Base-by-base conservation (phyloP, 106 monocot species). In the Narthecium ossifragum region DNA sequence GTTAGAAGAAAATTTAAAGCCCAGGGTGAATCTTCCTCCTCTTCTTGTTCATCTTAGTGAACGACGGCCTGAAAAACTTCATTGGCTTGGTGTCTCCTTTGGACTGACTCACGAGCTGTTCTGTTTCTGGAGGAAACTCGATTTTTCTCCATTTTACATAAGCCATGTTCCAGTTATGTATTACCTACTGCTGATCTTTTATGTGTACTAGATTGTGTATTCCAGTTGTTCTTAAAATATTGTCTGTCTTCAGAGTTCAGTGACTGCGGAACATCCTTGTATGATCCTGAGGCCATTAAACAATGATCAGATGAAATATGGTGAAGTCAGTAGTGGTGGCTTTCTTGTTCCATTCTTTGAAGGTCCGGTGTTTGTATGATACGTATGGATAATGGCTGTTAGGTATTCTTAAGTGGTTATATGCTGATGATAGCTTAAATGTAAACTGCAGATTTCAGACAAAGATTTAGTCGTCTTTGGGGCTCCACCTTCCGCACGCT, bases 1-100 rank as follows among this genome's bases (percentile, higher is more conserved):
- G 70, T 58, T 91, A 47, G 91, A 90, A 62, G 98, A 98, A 57
- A 98, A 71, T 34, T 70, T 98, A 76, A 77, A 46, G 47, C 91
- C 98, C 17, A 90, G 72, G 53, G 73, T 76, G 47, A 79, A 91
- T 22, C 84, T 98, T 51, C 98, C 98, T 64, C 87, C 91, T 67
- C 98, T 98, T 66, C 90, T 98, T 65, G 70, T 79, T 65, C 86
- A 78, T 81, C 86, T 98, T 53, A 59, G 62, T 61, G 84, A 90
- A 59, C 68, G 98, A 17, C 61, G n/a, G 25, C 98, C 98, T 26
- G 98, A 98, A 60, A 91, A 71, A 59, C 84, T 98, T 18, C 86
- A 91, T 27, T 98, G 84, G 31, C 67, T 91, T 70, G 87, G 91
- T 63, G 98, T 91, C 21, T 98, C 91, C 47, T 98, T 98, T 79